Evolutionary conservation across 345 rosid genomes (phyloP).

Genomic region (Murraya paniculata): DNA sequence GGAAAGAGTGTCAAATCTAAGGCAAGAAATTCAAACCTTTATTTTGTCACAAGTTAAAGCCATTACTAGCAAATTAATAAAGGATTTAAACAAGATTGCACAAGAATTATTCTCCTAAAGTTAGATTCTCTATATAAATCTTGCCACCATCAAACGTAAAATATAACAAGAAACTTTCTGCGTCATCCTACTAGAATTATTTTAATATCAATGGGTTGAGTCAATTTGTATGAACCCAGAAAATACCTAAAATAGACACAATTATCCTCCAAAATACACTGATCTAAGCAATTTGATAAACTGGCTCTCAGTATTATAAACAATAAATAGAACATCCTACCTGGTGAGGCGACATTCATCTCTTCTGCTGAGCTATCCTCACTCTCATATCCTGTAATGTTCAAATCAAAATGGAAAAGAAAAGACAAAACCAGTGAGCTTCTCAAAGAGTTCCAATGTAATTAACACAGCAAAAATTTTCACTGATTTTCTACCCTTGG

Average conservation of each 20-base stretch:
- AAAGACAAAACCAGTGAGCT: not conserved
- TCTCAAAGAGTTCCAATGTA: not conserved
- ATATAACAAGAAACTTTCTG: not conserved
- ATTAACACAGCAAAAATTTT: not conserved
- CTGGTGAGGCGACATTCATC: constrained; percentile 36
- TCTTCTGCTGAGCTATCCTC: constrained; percentile 59
- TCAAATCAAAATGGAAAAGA: not conserved
- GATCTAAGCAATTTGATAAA: not conserved
- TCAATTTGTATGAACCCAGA: not conserved
- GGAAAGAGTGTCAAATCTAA: not conserved
- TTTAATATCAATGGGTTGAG: not conserved
- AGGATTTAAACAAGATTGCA: too few species aligned
- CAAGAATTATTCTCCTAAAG: not conserved
- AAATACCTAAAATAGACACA: not conserved
- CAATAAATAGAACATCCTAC: constrained; percentile 21
- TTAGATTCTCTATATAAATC: not conserved
- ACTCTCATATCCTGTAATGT: constrained; percentile 48
- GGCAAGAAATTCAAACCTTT: not conserved
- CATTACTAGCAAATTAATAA: not conserved
- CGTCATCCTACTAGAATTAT: not conserved
- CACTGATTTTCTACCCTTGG: not conserved
- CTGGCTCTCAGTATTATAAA: not conserved
- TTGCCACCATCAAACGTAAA: not conserved
- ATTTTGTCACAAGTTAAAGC: not conserved
- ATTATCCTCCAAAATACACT: not conserved